Conservation (phyloP, 345 rosid species). For the Gossypium bickii region DNA sequence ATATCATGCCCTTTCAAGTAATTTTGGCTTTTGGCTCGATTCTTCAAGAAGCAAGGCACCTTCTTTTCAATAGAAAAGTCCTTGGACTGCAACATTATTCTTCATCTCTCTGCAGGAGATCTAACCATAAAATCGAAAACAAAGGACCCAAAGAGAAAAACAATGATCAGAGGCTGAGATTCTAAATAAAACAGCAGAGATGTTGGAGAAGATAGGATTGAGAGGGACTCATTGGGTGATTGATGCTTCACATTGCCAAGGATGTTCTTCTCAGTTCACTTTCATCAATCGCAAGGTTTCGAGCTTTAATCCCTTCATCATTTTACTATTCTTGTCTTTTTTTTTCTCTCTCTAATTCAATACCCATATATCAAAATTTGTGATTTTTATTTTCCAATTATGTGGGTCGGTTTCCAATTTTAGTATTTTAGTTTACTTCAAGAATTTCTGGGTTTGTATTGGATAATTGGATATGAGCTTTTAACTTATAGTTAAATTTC, state of each 20-base stretch:
- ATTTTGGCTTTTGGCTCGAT: too few species aligned
- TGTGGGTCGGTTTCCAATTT: neutral
- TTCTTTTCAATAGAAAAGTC: neutral
- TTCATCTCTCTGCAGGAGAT: neutral
- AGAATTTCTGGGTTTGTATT: conserved; percentile 1
- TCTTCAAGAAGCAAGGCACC: neutral
- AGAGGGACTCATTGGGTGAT: conserved; percentile 81
- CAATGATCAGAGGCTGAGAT: neutral
- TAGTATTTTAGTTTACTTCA: neutral
- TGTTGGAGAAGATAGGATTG: conserved; percentile 93
- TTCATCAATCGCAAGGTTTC: conserved; percentile 97
- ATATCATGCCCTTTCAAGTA: too few species aligned
- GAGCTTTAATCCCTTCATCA: neutral
- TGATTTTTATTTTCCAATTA: neutral
- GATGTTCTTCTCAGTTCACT: conserved; percentile 81
- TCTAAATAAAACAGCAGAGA: conserved; percentile 5
- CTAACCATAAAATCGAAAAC: neutral
- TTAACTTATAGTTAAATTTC: neutral
- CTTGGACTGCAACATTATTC: neutral
- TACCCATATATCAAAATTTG: conserved; percentile 14
- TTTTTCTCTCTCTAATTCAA: neutral
- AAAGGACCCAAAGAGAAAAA: neutral
- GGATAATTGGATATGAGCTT: conserved; percentile 3
- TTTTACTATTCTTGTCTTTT: neutral
- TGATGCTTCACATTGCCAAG: conserved; percentile 92